Conservation (phyloP, 495 filamentous ascomycete species). For the Mytilinidion resinicola region DNA sequence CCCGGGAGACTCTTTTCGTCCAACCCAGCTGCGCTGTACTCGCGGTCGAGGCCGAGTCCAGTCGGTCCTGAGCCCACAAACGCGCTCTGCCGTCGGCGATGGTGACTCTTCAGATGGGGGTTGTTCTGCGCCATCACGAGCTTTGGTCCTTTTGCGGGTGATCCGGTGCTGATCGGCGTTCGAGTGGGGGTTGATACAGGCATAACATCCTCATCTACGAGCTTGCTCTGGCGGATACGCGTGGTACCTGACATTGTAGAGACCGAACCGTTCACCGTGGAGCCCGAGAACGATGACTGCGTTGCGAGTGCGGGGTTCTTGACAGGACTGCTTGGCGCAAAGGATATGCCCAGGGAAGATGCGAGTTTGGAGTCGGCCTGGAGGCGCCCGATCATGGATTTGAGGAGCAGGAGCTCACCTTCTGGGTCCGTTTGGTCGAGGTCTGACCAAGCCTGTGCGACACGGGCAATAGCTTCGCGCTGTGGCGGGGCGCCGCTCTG, state of each 20-base stretch:
- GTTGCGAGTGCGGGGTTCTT: slow-evolving; percentile 5
- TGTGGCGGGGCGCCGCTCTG: slow-evolving; percentile 69
- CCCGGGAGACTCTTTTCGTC: slow-evolving; percentile 45
- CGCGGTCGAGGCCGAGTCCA: slow-evolving; percentile 7
- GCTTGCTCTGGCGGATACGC: slow-evolving; percentile 11
- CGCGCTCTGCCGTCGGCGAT: slow-evolving; percentile 62
- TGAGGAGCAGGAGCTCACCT: slow-evolving; percentile 77
- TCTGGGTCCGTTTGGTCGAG: slow-evolving; percentile 87
- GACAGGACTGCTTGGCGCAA: slow-evolving; percentile 17
- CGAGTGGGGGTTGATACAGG: background rate
- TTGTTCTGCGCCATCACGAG: slow-evolving; percentile 76
- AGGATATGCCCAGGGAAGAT: slow-evolving; percentile 28
- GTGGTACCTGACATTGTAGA: slow-evolving; percentile 2
- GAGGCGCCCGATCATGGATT: slow-evolving; percentile 57
- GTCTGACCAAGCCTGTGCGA: slow-evolving; percentile 76
- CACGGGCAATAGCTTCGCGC: slow-evolving; percentile 69
- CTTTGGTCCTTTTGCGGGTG: slow-evolving; percentile 44
- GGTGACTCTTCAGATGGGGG: slow-evolving; percentile 69
- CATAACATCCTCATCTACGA: background rate
- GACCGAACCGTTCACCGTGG: slow-evolving; percentile 15
- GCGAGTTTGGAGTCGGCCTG: slow-evolving; percentile 39
- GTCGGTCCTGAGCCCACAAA: slow-evolving; percentile 34
- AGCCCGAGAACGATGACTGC: slow-evolving; percentile 12
- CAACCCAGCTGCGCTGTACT: slow-evolving; percentile 32
- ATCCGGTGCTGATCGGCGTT: background rate